phyloP scores from a whole-genome alignment of 352 stramenopile genomes.

The Phytophthora crassamura region DNA sequence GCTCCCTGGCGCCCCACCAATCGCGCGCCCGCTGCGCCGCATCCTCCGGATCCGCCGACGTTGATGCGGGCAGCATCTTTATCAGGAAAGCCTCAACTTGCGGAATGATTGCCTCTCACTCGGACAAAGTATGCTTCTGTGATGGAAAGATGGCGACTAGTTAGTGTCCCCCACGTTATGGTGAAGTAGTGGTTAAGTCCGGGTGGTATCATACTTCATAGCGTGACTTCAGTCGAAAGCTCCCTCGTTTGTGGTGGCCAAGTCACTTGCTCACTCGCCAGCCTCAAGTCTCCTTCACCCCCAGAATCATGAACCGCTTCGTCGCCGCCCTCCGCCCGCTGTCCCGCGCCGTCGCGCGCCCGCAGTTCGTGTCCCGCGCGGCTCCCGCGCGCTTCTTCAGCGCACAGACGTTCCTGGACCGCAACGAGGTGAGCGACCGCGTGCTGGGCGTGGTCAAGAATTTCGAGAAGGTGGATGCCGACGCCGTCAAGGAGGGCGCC shows the following conservation, averaged over 20 bases:
- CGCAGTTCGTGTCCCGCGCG: constrained; percentile 41
- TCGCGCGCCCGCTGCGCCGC: constrained; percentile 42
- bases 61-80: not conserved
- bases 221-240: not conserved
- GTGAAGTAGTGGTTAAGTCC: too few species aligned
- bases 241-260: constrained; percentile 36
- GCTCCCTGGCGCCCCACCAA: constrained; percentile 68
- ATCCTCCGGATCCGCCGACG: constrained; percentile 6
- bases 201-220: not conserved
- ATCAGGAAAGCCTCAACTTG: too few species aligned
- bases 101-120: not conserved
- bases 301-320: constrained; percentile 79
- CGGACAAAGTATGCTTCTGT: constrained; percentile 1
- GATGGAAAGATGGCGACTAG: not conserved
- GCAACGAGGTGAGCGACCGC: constrained; percentile 96
- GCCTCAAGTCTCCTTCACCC: constrained; percentile 16
- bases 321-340: constrained; percentile 72
- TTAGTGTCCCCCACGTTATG: not conserved
- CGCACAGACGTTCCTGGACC: constrained; percentile 89
- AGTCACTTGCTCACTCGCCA: constrained; percentile 28
- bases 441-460: constrained; percentile 99
- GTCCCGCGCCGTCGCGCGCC: constrained; percentile 60
- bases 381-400: constrained; percentile 72
- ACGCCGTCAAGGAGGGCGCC: constrained; percentile 92
- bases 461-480: constrained; percentile 99